Evolutionary conservation across 441 rosid genomes (phyloP).

Genomic region (Brassica hybrid): DNA sequence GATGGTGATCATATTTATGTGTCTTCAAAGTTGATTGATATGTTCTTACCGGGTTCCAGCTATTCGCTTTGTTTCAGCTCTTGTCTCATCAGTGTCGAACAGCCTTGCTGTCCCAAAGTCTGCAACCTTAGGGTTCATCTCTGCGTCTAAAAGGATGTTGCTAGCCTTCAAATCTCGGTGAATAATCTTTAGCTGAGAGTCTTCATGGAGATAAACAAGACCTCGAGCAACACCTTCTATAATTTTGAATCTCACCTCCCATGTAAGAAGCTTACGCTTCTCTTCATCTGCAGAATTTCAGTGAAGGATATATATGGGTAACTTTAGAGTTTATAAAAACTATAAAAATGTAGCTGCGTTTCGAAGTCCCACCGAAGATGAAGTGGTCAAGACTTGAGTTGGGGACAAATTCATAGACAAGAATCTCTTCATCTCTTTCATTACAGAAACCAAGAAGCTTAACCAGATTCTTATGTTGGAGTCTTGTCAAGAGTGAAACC

Average conservation of each 20-base stretch:
- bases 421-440: too few relatives aligned
- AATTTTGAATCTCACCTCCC: too few relatives aligned
- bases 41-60: neutral
- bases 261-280: neutral
- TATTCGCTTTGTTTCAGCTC: neutral
- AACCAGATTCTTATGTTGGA: too few relatives aligned
- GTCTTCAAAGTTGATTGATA: neutral
- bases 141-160: too few relatives aligned
- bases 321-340: neutral
- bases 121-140: slow-evolving; percentile 31
- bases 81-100: slow-evolving; percentile 22
- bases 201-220: too few relatives aligned
- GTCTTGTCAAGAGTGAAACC: too few relatives aligned
- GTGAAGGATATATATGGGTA: neutral
- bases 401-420: too few relatives aligned
- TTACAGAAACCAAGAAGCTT: too few relatives aligned
- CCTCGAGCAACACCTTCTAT: too few relatives aligned
- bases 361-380: neutral
- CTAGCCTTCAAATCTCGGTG: too few relatives aligned
- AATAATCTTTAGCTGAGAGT: too few relatives aligned
- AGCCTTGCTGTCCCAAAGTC: slow-evolving; percentile 34
- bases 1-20: neutral
- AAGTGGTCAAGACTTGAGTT: neutral
- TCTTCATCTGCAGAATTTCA: neutral
- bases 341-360: neutral